Conservation (phyloP, 192 early-diverging fungal species). For the Podila epicladia region DNA sequence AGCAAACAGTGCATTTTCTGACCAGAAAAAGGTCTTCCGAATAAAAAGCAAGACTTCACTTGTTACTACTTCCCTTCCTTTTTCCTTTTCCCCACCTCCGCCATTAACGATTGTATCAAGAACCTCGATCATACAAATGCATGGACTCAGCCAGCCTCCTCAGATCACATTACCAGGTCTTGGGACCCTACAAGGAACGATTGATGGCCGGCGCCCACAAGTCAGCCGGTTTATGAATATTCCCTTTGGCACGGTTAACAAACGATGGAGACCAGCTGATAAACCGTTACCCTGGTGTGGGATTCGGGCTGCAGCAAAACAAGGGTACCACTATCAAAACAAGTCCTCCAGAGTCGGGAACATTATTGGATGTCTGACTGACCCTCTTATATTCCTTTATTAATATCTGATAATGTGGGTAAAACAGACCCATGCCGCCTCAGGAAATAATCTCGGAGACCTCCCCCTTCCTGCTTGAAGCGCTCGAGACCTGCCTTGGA, state of each 20-base stretch:
- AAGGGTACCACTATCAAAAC: slow-evolving; percentile 1
- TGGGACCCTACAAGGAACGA: too few species aligned
- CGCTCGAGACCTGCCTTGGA: background rate
- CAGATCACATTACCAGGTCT: too few species aligned
- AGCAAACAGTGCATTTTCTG: too few species aligned
- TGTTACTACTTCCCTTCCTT: too few species aligned
- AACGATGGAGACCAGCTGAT: slow-evolving; percentile 34
- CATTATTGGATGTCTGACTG: background rate
- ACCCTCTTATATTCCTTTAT: background rate
- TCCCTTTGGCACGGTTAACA: slow-evolving; percentile 19
- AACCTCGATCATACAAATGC: too few species aligned
- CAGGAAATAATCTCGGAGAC: background rate
- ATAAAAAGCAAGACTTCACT: too few species aligned
- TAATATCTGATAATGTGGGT: background rate
- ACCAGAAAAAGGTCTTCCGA: too few species aligned
- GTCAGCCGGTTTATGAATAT: slow-evolving; percentile 30
- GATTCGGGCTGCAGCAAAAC: slow-evolving; percentile 13
- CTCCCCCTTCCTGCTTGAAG: too few species aligned
- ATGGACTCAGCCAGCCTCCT: too few species aligned
- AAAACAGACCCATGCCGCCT: background rate
- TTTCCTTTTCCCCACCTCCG: too few species aligned
- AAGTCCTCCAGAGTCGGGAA: background rate
- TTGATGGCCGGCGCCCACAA: too few species aligned
- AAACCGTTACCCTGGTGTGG: slow-evolving; percentile 21
- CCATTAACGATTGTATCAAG: too few species aligned